These are phyloP conservation scores for Tillandsia fasciculata DNA, from an alignment of 176 grass and related monocot genomes.

Conservation along the genomic window DNA sequence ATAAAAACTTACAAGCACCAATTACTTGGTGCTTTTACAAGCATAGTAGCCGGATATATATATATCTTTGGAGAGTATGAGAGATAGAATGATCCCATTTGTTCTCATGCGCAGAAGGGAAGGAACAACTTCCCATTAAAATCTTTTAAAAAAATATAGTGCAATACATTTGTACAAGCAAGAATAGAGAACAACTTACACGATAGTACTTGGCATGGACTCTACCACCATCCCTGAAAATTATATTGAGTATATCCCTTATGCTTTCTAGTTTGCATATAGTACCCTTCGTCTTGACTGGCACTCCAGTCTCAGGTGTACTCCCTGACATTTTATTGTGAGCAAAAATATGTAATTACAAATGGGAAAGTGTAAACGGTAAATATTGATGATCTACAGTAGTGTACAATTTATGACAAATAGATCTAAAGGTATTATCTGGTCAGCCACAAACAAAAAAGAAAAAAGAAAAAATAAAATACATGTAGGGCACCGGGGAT, in stretches of 20 bases:
- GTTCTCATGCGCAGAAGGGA: not conserved
- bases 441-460: conserved; percentile 12
- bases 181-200: conserved; percentile 44
- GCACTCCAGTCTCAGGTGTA: conserved; percentile 36
- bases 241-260: conserved; percentile 75
- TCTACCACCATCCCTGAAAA: conserved; percentile 83
- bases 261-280: conserved; percentile 82
- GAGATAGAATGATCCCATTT: not conserved
- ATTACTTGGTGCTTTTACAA: too few species aligned
- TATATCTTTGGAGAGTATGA: not conserved
- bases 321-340: conserved; percentile 44
- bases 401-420: not conserved
- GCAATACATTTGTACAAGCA: not conserved
- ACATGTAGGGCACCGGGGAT: not conserved
- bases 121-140: not conserved
- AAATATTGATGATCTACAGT: conserved; percentile 1
- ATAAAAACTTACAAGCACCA: too few species aligned
- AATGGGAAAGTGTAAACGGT: conserved; percentile 15
- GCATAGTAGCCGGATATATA: too few species aligned
- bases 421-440: not conserved
- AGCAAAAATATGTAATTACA: conserved; percentile 17
- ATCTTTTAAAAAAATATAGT: conserved; percentile 10
- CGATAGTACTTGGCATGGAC: conserved; percentile 81
- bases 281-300: conserved; percentile 47
- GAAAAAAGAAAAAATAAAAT: not conserved